These are phyloP conservation scores for Quercus tomentella DNA, from an alignment of 331 rosid species.

Conservation along the genomic window DNA sequence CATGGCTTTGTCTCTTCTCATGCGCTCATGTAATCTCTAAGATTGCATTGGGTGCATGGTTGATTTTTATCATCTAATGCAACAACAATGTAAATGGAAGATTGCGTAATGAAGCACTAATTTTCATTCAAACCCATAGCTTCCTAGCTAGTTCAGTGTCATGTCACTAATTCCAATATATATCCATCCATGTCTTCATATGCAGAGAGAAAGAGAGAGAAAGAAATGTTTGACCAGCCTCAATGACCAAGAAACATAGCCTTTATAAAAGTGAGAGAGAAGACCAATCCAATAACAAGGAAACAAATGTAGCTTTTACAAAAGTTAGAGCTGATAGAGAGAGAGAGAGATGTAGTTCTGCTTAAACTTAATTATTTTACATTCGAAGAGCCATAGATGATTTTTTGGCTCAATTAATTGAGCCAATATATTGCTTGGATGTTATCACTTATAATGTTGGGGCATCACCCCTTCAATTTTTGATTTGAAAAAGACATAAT, in stretches of 20 bases:
- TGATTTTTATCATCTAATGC: constrained; percentile 1
- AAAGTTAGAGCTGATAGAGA: background rate
- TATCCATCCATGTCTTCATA: background rate
- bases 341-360: background rate
- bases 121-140: background rate
- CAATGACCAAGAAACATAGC: background rate
- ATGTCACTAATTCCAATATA: background rate
- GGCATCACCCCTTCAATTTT: background rate
- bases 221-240: constrained; percentile 15
- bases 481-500: background rate
- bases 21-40: no score
- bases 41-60: background rate
- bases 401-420: background rate
- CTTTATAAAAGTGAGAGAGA: constrained; percentile 20
- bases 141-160: background rate
- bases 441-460: background rate
- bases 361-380: background rate
- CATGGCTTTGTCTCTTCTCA: background rate
- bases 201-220: background rate
- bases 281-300: background rate
- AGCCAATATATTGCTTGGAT: background rate
- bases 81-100: constrained; percentile 13
- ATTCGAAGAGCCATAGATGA: no score
- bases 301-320: background rate
- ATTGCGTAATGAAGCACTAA: constrained; percentile 23